Evolutionary conservation across 495 filamentous ascomycete genomes (phyloP).

Genomic region (Apiosordaria backusii): DNA sequence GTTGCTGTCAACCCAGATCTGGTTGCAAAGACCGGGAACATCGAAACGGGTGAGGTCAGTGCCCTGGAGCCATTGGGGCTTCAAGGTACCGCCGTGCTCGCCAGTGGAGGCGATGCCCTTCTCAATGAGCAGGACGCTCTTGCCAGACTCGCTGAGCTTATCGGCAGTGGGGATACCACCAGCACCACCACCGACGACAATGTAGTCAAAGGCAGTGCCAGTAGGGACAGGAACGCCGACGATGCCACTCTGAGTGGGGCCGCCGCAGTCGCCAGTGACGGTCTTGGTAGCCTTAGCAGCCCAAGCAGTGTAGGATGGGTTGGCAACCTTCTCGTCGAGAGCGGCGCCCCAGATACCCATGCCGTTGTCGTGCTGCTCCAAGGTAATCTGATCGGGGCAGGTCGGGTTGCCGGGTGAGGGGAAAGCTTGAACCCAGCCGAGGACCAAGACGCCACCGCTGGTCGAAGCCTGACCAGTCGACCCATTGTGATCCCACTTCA

Average conservation of each 20-base stretch:
- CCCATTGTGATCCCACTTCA: constrained; percentile 45
- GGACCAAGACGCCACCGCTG: constrained; percentile 23
- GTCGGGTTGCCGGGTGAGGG: constrained; percentile 31
- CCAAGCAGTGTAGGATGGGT: constrained; percentile 51
- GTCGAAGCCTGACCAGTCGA: constrained; percentile 24
- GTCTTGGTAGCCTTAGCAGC: constrained; percentile 44
- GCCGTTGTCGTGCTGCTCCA: constrained; percentile 37
- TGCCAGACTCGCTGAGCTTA: constrained; percentile 59
- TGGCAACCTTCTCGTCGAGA: constrained; percentile 39
- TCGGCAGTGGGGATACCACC: constrained; percentile 64
- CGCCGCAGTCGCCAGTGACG: constrained; percentile 36
- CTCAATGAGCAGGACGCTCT: constrained; percentile 64
- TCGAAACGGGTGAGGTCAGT: constrained; percentile 72
- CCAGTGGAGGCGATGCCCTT: constrained; percentile 59
- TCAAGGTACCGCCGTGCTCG: constrained; percentile 54
- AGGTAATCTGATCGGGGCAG: constrained; percentile 33
- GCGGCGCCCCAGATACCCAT: constrained; percentile 44
- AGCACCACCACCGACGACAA: constrained; percentile 62
- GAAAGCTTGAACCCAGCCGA: constrained; percentile 37
- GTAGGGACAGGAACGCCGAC: constrained; percentile 44
- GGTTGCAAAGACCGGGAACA: constrained; percentile 73
- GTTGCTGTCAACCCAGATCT: constrained; percentile 60
- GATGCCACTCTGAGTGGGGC: constrained; percentile 21
- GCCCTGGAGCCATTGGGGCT: constrained; percentile 61
- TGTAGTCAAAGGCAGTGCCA: constrained; percentile 59